Percentiles rank a stretch among this genome's conserved stretches.
Conservation (phyloP, 2,329 filamentous ascomycete species). For the Diaporthe caulivora region DNA sequence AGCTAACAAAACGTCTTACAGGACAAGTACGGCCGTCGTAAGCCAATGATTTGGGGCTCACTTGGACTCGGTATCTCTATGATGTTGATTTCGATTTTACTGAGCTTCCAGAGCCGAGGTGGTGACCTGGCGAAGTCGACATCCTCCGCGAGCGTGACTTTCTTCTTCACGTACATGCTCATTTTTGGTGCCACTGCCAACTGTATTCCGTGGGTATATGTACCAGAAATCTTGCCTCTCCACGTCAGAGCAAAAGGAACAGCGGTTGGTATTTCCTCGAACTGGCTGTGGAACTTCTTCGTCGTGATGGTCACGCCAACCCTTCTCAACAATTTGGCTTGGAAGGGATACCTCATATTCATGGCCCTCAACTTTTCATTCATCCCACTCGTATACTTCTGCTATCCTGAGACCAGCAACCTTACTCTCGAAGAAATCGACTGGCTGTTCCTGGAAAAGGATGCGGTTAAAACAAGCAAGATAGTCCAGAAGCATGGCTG, state of each 20-base stretch:
- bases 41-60: slow-evolving; percentile 57
- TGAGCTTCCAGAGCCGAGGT: slow-evolving; percentile 43
- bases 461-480: slow-evolving; percentile 33
- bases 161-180: slow-evolving; percentile 51
- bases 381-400: slow-evolving; percentile 57
- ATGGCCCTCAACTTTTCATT: slow-evolving; percentile 60
- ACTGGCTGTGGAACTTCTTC: slow-evolving; percentile 53
- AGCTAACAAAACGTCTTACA: not conserved
- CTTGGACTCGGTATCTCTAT: slow-evolving; percentile 51
- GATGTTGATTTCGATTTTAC: slow-evolving; percentile 53
- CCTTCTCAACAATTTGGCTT: slow-evolving; percentile 59
- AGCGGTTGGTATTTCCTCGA: slow-evolving; percentile 49
- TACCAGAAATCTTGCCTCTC: slow-evolving; percentile 52
- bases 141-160: slow-evolving; percentile 48
- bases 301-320: slow-evolving; percentile 64
- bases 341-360: slow-evolving; percentile 67
- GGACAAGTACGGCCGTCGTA: slow-evolving; percentile 50
- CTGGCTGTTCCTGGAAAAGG: slow-evolving; percentile 54
- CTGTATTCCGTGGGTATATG: slow-evolving; percentile 53
- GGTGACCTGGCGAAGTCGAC: slow-evolving; percentile 40
- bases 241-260: slow-evolving; percentile 49
- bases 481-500: slow-evolving; percentile 37
- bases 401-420: slow-evolving; percentile 66
- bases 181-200: slow-evolving; percentile 49
- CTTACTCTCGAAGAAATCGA: slow-evolving; percentile 65